Base-by-base conservation (phyloP, 2,329 filamentous ascomycete genomes). In the Trichoderma guizhouense region DNA sequence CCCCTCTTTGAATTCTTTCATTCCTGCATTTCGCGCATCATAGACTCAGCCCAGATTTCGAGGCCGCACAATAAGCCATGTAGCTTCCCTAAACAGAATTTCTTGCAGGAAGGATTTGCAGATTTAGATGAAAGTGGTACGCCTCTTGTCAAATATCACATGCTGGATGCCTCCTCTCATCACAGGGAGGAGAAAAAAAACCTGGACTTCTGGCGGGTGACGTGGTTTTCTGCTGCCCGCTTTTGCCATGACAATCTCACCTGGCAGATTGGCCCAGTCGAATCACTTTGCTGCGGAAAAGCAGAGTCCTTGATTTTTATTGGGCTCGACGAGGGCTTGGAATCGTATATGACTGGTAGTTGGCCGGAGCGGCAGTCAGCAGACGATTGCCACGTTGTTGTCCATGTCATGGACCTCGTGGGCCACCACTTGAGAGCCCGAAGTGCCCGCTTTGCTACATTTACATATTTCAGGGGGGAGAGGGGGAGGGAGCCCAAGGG, bases 361-460 rank as follows among this genome's bases (percentile, higher is more conserved):
- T 51, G 24, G 26, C 66, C 28, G 15, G 57, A 53, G 55, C 66
- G 39, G 66, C 66, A 69, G 66, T 69, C 66, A 62, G 66, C 39
- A 51, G 66, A 69, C 66, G 32, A 18, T 32, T 69, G 66, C 66
- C 66, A 69, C 66, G 66, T 69, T 69, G 57, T 61, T 69, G 55
- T 58, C 57, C 34, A 53, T 66, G 63, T 66, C 63, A 32, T 53
- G 63, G 63, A 66, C 30, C 30, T 69, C 55, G 66, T 53, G 55
- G 66, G 55, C 53, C 53, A 34, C 66, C 21, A 51, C 39, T 60
- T 12, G 26, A 30, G 21, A 58, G 51, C 55, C 53, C 36, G n/a
- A 21, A 21, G 55, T 60, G 57, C 39, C 57, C 65, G 53, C 65
- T 69, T 69, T 61, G 57, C 24, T 62, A 28, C 65, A 57, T 47